phyloP scores from a whole-genome alignment of 2,329 filamentous ascomycete genomes.

The Monilinia laxa region DNA sequence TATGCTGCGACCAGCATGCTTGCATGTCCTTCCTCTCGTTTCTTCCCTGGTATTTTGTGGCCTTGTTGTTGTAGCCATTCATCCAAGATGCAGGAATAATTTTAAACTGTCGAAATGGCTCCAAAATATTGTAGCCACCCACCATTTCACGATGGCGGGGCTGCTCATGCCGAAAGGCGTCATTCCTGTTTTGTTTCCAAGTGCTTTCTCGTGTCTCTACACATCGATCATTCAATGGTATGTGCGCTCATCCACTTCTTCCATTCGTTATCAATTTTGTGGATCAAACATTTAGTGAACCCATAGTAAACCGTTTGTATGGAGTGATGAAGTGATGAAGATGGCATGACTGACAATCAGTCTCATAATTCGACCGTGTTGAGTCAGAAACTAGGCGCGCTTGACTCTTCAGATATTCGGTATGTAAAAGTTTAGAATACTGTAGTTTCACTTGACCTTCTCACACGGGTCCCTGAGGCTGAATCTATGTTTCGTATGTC shows the following conservation, averaged over 20 bases:
- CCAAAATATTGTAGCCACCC: not conserved
- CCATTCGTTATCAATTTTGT: conserved; percentile 20
- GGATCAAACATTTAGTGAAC: conserved; percentile 12
- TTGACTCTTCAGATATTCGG: conserved; percentile 16
- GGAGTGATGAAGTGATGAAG: conserved; percentile 18
- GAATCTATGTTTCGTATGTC: conserved; percentile 11
- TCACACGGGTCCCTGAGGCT: conserved; percentile 21
- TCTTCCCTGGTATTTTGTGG: not conserved
- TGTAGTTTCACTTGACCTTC: conserved; percentile 19
- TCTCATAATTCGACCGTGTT: conserved; percentile 7
- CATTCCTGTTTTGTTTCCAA: conserved; percentile 17
- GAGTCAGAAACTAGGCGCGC: conserved; percentile 18
- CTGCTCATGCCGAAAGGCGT: conserved; percentile 22
- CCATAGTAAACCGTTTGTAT: conserved; percentile 14
- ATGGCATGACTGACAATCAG: conserved; percentile 14
- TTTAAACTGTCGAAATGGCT: not conserved
- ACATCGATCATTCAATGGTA: conserved; percentile 10
- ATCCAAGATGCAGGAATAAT: not conserved
- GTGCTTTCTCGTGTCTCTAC: conserved; percentile 11
- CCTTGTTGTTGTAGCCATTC: not conserved
- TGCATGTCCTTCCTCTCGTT: not conserved
- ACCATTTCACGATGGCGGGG: conserved; percentile 15
- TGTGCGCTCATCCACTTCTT: conserved; percentile 18
- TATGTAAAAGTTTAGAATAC: conserved; percentile 12
- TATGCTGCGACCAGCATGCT: conserved; percentile 14